Conservation (phyloP, 306 rosid genomes). For the Astragalus glycyphyllos region DNA sequence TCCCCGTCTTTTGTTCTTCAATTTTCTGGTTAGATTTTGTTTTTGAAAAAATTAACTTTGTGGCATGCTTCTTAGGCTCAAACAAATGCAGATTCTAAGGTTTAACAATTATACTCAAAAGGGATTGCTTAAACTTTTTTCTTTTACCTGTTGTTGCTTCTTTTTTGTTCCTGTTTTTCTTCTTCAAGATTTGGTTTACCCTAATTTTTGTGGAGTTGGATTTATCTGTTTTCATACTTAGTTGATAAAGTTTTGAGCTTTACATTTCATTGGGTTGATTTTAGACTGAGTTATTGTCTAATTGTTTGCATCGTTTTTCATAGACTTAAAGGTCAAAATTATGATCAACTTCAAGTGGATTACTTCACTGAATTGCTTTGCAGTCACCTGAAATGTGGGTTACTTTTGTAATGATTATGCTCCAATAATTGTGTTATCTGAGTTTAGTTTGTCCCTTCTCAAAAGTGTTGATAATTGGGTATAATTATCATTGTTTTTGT, state of each 20-base stretch:
- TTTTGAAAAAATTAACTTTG: not conserved
- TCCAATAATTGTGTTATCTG: slow-evolving; percentile 15
- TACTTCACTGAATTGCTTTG: slow-evolving; percentile 3
- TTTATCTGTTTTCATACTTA: slow-evolving; percentile 37
- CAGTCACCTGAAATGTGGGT: slow-evolving; percentile 28
- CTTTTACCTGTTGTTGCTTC: slow-evolving; percentile 9
- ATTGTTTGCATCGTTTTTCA: slow-evolving; percentile 19
- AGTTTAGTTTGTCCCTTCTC: slow-evolving; percentile 1
- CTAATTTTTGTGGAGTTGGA: slow-evolving; percentile 41
- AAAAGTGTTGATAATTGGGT: too few relatives aligned
- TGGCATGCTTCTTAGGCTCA: slow-evolving; percentile 71
- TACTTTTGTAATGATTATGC: slow-evolving; percentile 33
- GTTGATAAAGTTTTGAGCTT: slow-evolving; percentile 36
- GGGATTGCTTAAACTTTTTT: slow-evolving; percentile 34
- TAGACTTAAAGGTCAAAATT: not conserved
- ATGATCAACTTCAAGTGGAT: slow-evolving; percentile 2
- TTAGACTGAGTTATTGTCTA: slow-evolving; percentile 7
- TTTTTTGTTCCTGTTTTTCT: too few relatives aligned
- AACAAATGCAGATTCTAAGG: slow-evolving; percentile 86
- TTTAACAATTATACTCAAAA: slow-evolving; percentile 24
- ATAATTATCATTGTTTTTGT: too few relatives aligned
- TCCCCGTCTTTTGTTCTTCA: not conserved
- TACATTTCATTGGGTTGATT: slow-evolving; percentile 35
- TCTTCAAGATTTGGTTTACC: slow-evolving; percentile 28
- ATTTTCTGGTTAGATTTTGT: not conserved